phyloP scores from a whole-genome alignment of 2,329 filamentous ascomycete species.

The Monosporascus sp. region DNA sequence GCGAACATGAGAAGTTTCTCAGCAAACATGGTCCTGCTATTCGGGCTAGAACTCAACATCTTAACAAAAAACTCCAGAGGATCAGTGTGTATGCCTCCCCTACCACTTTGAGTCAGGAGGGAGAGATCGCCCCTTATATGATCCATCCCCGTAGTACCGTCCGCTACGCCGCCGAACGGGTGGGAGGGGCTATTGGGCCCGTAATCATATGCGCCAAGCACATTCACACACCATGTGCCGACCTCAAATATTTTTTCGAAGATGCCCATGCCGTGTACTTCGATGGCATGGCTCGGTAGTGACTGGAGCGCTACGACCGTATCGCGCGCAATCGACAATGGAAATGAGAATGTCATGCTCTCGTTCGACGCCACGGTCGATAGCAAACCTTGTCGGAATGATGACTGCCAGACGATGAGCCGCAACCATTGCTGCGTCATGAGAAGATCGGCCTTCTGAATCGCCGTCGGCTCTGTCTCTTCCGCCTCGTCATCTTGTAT shows the following conservation, averaged over 20 bases:
- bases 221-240: constrained; percentile 38
- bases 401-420: constrained; percentile 67
- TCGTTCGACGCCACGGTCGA: constrained; percentile 53
- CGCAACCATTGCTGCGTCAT: constrained; percentile 67
- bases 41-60: constrained; percentile 37
- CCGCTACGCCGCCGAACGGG: constrained; percentile 16
- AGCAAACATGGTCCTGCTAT: constrained; percentile 37
- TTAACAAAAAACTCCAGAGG: constrained; percentile 39
- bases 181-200: constrained; percentile 8
- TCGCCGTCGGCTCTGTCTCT: constrained; percentile 48
- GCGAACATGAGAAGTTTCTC: constrained; percentile 37
- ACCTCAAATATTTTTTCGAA: constrained; percentile 47
- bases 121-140: constrained; percentile 26
- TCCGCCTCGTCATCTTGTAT: constrained; percentile 33
- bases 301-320: constrained; percentile 40
- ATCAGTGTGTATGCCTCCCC: constrained; percentile 29
- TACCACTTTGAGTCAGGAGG: constrained; percentile 22
- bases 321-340: constrained; percentile 56
- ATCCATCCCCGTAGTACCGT: constrained; percentile 23
- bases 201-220: constrained; percentile 31
- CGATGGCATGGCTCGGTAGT: constrained; percentile 35
- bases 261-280: constrained; percentile 44
- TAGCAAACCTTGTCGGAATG: constrained; percentile 59
- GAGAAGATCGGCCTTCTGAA: constrained; percentile 63
- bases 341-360: constrained; percentile 57